Evolutionary conservation across 192 early-diverging fungal genomes (phyloP), one percentile per base, ranked within the genome.

Genomic region (Ambispora gerdemannii): DNA sequence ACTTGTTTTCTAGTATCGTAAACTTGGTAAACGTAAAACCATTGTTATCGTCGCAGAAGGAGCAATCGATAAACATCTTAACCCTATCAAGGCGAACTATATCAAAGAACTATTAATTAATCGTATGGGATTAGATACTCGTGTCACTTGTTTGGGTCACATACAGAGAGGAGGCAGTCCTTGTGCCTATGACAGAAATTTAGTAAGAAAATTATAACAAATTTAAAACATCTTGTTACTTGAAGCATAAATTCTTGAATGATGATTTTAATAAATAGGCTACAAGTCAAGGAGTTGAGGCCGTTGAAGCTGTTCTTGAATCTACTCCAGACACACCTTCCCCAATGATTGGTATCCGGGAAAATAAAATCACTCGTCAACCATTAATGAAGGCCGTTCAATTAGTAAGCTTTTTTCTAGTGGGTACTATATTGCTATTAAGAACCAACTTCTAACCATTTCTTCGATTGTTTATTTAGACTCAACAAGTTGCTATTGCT

Each of bases 41-140:
- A 83, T 98, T 33, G 88, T 98, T 10, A 97, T 98, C 70, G 90
- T 98, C 11, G 92, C 90, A 55, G 96, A 98, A 76, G 96, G 96
- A 34, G 96, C 96, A 11, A 89, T 98, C 53, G 96, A 98, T 73
- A 83, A 86, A 56, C 78, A 92, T 58, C 78, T 97, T 4, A 88
- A 92, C 0, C 92, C 95, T 20, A 95, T 98, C 72, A 94, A 91
- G 53, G 71, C 91, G 33, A 93, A 94, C 24, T 80, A 92, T 32
- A 85, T 98, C 63, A 89, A 87, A 73, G 89, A 93, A 49, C 81
- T 96, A 32, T 80, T 98, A 62, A 84, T 90, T 6, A 81, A 89
- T 25, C 82, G 89, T 10, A 76, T 96, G 33, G 86, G 87, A 43
- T 82, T 96, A 49, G 96, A 98, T 77, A 96, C 94, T 6, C 88